Percentiles rank a stretch among this genome's conserved stretches.
Evolutionary conservation across 805 yeast genomes (phyloP).

Genomic region (Isabelozyma heimii): DNA sequence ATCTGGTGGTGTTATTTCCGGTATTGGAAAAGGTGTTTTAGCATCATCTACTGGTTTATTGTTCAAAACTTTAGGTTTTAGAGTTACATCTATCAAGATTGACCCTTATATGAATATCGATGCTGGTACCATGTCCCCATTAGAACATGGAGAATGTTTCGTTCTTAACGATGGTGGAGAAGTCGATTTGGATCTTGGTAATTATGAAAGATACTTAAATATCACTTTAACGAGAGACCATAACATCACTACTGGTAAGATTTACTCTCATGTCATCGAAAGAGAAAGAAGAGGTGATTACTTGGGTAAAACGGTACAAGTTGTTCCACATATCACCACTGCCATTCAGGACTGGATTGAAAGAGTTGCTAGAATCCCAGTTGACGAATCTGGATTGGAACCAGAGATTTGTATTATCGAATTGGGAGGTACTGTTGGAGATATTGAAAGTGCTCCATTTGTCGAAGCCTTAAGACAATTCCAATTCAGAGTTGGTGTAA

Average conservation of each 20-base stretch:
- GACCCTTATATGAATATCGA: slow-evolving; percentile 99
- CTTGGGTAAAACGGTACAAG: slow-evolving; percentile 98
- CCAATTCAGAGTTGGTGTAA: slow-evolving; percentile 94
- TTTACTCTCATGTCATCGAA: slow-evolving; percentile 90
- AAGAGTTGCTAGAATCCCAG: slow-evolving; percentile 86
- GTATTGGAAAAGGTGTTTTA: slow-evolving; percentile 98
- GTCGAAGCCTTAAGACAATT: slow-evolving; percentile 99
- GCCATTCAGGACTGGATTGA: slow-evolving; percentile 99
- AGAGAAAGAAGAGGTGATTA: slow-evolving; percentile 96
- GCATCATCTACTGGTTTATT: slow-evolving; percentile 97
- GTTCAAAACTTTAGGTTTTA: slow-evolving; percentile 87
- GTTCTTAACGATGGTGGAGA: slow-evolving; percentile 99
- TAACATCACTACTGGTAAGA: slow-evolving; percentile 97
- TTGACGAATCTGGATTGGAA: slow-evolving; percentile 79
- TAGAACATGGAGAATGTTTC: slow-evolving; percentile 98
- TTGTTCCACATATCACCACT: slow-evolving; percentile 95
- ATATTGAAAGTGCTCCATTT: slow-evolving; percentile 97
- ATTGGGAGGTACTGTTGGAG: slow-evolving; percentile 99
- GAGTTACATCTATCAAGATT: slow-evolving; percentile 95
- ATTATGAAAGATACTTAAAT: slow-evolving; percentile 94
- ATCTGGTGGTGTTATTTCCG: slow-evolving; percentile 98
- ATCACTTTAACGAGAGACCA: slow-evolving; percentile 91
- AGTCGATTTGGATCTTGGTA: slow-evolving; percentile 96
- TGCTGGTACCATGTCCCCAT: slow-evolving; percentile 99
- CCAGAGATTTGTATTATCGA: slow-evolving; percentile 98